A percentile compares a stretch with the other conserved stretches of the same genome.
phyloP scores from a whole-genome alignment of 495 filamentous ascomycete genomes.

The Aspergillus carlsbadensis region DNA sequence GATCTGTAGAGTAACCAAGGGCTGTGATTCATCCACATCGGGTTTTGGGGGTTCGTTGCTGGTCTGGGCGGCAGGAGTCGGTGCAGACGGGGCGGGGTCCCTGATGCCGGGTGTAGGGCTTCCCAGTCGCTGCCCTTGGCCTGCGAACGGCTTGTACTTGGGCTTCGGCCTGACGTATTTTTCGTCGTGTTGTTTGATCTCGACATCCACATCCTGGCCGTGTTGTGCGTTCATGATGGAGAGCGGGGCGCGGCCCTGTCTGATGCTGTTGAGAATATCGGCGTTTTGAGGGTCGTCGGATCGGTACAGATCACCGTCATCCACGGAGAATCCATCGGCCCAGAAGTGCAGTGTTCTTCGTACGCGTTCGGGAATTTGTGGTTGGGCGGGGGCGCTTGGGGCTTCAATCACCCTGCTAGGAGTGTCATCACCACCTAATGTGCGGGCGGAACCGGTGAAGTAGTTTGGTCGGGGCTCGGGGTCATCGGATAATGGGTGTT shows the following conservation, averaged over 20 bases:
- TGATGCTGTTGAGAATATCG: conserved; percentile 78
- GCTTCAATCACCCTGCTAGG: conserved; percentile 72
- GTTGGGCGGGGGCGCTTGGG: conserved; percentile 43
- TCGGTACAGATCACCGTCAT: conserved; percentile 86
- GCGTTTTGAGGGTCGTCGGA: conserved; percentile 87
- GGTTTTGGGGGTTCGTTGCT: conserved; percentile 41
- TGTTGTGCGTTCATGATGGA: conserved; percentile 83
- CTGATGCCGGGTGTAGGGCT: conserved; percentile 76
- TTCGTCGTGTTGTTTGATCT: conserved; percentile 81
- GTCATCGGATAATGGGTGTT: conserved; percentile 58
- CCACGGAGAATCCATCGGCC: conserved; percentile 91
- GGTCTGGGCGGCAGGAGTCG: conserved; percentile 32
- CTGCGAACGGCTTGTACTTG: conserved; percentile 82
- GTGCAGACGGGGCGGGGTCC: conserved; percentile 27
- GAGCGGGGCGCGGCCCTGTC: conserved; percentile 80
- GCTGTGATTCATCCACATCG: conserved; percentile 71
- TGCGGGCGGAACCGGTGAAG: conserved; percentile 82
- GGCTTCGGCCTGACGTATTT: conserved; percentile 80
- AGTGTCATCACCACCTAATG: conserved; percentile 85
- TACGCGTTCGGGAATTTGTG: conserved; percentile 49
- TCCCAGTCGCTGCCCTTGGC: conserved; percentile 82
- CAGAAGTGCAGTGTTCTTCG: conserved; percentile 83
- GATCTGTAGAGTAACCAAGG: conserved; percentile 77
- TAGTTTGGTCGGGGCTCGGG: conserved; percentile 50
- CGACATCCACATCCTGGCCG: conserved; percentile 87